Evolutionary conservation across 2,329 filamentous ascomycete species (phyloP), one percentile per base, ranked within the genome.

Genomic region (Talaromyces pinophilus): DNA sequence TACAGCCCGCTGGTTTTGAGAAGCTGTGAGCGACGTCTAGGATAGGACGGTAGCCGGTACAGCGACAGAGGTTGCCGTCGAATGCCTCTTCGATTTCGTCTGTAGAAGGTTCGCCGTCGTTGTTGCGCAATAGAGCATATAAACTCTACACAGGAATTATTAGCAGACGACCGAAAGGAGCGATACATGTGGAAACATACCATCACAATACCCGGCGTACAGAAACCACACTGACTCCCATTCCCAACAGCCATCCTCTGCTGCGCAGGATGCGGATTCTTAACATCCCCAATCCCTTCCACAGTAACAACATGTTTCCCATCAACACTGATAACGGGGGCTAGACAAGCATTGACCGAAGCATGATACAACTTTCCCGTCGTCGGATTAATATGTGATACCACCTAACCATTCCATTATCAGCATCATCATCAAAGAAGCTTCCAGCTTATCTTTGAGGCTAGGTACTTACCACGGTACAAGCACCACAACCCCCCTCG

Each of bases 231-330:
- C 78, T 99, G 94, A 71, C 92, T 96, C 59, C 95, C 95, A 80
- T 97, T 95, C 38, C 90, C 87, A 79, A 91, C 91, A 19, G 95
- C 94, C 72, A 99, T 91, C 59, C 95, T 87, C 81, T 98, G 93
- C 77, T 98, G 95, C 3, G 90, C 84, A 1, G 94, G 92, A 81
- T 99, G 95, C 5, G 95, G 95, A 50, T 85, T 87, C 77, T 95
- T 90, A 33, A 92, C 89, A 76, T 90, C 92, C 11, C 95, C 95
- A 73, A 99, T 97, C 6, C 95, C 95, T 80, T 99, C 95, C 48
- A 99, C 90, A 2, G 95, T 99, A 75, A 99, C 93, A 74, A 98
- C 92, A 85, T 99, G 95, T 78, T 99, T 99, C 54, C 95, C 95
- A 77, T 98, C 95, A 52, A 98, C 87, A 73, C 93, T 96, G 71